These are phyloP conservation scores for Achaetomiella virescens DNA, from an alignment of 495 filamentous ascomycete species.

Conservation along the genomic window DNA sequence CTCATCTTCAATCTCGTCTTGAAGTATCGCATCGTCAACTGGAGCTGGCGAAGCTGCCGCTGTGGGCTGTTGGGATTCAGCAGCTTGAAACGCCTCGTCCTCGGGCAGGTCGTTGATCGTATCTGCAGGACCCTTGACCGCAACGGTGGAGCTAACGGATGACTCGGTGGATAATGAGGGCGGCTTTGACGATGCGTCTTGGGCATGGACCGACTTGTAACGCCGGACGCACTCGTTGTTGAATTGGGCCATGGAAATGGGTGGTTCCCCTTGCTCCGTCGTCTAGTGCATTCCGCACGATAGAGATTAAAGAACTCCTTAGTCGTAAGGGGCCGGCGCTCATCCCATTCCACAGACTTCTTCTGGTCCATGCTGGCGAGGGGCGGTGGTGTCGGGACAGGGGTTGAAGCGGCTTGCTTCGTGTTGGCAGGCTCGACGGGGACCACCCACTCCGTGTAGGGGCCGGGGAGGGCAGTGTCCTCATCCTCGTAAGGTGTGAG, in stretches of 20 bases:
- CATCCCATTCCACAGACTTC: conserved; percentile 15
- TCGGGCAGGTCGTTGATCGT: not conserved
- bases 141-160: not conserved
- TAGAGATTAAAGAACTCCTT: conserved; percentile 20
- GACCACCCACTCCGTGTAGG: conserved; percentile 23
- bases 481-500: conserved; percentile 25
- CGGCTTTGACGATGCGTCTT: not conserved
- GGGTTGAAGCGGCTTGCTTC: conserved; percentile 9
- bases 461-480: conserved; percentile 20
- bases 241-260: conserved; percentile 20
- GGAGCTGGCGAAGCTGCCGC: conserved; percentile 25
- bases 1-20: conserved; percentile 25
- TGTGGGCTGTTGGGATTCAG: conserved; percentile 18
- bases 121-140: not conserved
- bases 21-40: conserved; percentile 12
- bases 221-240: conserved; percentile 19
- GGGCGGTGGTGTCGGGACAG: conserved; percentile 15
- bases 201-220: conserved; percentile 12
- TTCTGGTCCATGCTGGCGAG: conserved; percentile 8
- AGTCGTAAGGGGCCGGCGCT: conserved; percentile 13
- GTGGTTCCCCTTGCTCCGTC: conserved; percentile 13
- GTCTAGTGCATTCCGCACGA: conserved; percentile 14
- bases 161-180: not conserved
- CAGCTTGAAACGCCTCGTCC: conserved; percentile 9
- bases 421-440: conserved; percentile 4